Evolutionary conservation across 768 basidiomycete species (phyloP).

Genomic region (Lactarius akahatsu): DNA sequence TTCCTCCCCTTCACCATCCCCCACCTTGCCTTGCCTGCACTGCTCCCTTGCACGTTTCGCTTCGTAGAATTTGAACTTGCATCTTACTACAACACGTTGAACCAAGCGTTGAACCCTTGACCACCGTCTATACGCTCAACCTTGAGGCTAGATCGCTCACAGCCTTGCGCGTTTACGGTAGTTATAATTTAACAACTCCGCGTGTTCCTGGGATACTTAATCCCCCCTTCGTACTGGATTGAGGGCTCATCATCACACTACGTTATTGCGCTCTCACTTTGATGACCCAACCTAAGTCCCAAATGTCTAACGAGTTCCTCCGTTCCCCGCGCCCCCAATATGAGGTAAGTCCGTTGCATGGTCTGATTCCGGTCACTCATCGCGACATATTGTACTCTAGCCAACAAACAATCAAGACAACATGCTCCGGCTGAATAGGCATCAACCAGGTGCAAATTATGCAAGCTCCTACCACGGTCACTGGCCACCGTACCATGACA

Average conservation of each 20-base stretch:
- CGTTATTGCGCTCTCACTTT: slow-evolving; percentile 13
- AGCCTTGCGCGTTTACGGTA: not conserved
- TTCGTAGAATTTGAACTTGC: slow-evolving; percentile 6
- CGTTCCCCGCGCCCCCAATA: not conserved
- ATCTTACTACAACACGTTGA: slow-evolving; percentile 13
- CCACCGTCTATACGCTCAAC: not conserved
- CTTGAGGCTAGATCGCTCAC: slow-evolving; percentile 15
- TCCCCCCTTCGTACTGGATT: not conserved
- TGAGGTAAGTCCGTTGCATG: not conserved
- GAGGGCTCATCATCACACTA: slow-evolving; percentile 19
- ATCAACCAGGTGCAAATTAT: not conserved
- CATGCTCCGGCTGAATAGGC: not conserved
- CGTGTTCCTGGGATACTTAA: slow-evolving; percentile 23
- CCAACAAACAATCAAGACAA: not conserved
- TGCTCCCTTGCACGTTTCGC: slow-evolving; percentile 20
- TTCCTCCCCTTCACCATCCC: not conserved
- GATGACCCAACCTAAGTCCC: not conserved
- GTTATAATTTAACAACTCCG: not conserved
- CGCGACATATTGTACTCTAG: not conserved
- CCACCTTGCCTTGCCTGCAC: too few relatives aligned
- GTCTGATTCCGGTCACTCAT: not conserved
- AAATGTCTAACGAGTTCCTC: not conserved
- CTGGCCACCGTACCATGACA: not conserved
- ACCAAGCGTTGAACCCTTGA: slow-evolving; percentile 26
- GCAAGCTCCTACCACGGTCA: not conserved